Percentiles rank a stretch among this genome's conserved stretches.
Evolutionary conservation across 2,329 filamentous ascomycete genomes (phyloP).

Genomic region (Ophiocordyceps camponoti-rufipedis): DNA sequence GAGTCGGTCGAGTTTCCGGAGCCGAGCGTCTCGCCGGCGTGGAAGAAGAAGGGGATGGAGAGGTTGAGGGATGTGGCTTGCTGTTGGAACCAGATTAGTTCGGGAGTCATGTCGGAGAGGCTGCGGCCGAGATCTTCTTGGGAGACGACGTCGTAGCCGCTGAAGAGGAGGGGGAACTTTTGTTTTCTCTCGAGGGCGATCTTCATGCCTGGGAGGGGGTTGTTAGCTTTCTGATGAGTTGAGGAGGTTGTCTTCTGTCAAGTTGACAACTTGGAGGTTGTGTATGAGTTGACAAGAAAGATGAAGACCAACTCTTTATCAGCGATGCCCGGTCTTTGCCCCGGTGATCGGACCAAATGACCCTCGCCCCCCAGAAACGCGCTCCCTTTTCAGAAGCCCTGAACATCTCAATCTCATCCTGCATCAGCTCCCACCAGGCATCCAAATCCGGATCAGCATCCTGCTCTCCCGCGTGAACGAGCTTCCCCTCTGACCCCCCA

Average conservation of each 20-base stretch:
- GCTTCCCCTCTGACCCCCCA: background rate
- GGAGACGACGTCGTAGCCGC: background rate
- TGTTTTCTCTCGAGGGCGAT: background rate
- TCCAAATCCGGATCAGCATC: background rate
- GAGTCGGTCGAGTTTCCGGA: background rate
- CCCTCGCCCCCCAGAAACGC: background rate
- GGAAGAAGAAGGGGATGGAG: conserved; percentile 1
- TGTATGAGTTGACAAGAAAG: background rate
- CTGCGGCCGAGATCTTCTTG: background rate
- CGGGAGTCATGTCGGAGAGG: background rate
- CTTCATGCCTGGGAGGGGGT: background rate
- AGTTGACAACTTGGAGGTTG: no score
- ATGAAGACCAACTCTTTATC: background rate
- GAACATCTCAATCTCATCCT: background rate
- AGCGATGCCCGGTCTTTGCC: background rate
- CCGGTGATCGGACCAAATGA: background rate
- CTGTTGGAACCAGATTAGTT: background rate
- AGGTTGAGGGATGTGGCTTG: background rate
- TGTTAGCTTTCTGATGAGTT: background rate
- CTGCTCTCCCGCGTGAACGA: background rate
- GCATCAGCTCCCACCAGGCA: background rate
- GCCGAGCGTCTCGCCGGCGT: background rate
- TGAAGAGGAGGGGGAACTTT: background rate
- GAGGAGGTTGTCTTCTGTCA: no score
- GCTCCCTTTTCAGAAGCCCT: background rate